Evolutionary conservation across 108 stramenopile genomes (phyloP), one percentile per base, ranked within the genome.

Genomic region (Fragilariopsis cylindrus): DNA sequence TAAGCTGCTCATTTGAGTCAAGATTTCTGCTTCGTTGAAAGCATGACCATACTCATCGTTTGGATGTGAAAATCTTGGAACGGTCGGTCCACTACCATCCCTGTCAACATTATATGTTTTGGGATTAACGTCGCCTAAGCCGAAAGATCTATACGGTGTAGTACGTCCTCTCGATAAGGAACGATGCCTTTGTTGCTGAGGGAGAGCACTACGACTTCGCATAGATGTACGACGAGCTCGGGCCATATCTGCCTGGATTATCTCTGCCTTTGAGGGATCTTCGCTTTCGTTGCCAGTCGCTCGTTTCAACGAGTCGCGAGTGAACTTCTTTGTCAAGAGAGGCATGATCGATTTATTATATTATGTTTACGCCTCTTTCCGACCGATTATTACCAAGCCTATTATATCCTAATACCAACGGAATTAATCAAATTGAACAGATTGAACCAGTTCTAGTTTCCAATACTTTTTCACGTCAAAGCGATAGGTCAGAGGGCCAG

Each of bases 261-360:
- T 52, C 50, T 68, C 49, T 4, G 49, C 66, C 50, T 68, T 68
- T 2, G 48, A 21, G 48, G 16, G 66, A 11, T 68, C 50, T 68
- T 68, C 50, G 48, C 66, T 68, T 18, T 52, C 66, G 30, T 68
- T 52, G 18, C 66, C 49, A 68, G n/a, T 68, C 39, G 66, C 66
- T 68, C 66, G 66, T 68, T 49, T 68, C 18, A 68, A 68, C 45
- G 66, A 68, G 30, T 50, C 46, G 50, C 66, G 66, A 0, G 66
- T 68, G 30, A 68, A 68, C 11, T 68, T 68, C 46, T 68, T 68
- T 48, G 66, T 68, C n/a, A 68, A 50, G 44, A 40, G n/a, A 44
- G 62, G 39, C 62, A 63, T 63, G 7, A 4, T 63, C 4, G 43
- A 52, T 12, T 12, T 52, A 52, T 13, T 30, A 30, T 21, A 21